A percentile compares a stretch with the other conserved stretches of the same genome.
These are phyloP conservation scores for Epichloe amarillans DNA, from an alignment of 2,329 filamentous ascomycete genomes.

Conservation along the genomic window DNA sequence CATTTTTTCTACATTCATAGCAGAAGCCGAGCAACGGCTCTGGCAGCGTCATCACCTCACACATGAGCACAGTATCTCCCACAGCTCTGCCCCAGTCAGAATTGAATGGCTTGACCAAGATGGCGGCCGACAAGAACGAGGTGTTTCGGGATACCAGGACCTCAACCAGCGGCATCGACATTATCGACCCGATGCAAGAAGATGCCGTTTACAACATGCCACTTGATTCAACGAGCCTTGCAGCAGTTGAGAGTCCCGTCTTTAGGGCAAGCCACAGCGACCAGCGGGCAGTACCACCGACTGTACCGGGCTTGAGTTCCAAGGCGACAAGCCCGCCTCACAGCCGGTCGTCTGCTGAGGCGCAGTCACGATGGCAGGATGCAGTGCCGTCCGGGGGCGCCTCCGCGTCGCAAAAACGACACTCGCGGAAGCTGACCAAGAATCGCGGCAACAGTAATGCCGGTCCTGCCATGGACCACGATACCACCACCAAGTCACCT, in stretches of 20 bases:
- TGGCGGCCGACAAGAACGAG: conserved; percentile 3
- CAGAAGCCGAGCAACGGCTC: not conserved
- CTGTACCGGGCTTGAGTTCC: not conserved
- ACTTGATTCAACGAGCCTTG: conserved; percentile 13
- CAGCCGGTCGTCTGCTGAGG: conserved; percentile 22
- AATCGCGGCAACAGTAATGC: conserved; percentile 24
- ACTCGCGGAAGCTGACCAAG: conserved; percentile 29
- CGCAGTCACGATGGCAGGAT: conserved; percentile 16
- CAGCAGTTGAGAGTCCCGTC: conserved; percentile 15
- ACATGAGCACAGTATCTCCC: conserved; percentile 7
- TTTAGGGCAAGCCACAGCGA: conserved; percentile 7
- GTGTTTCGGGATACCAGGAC: not conserved
- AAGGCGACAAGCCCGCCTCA: conserved; percentile 1
- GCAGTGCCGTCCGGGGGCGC: conserved; percentile 2
- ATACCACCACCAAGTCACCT: conserved; percentile 4
- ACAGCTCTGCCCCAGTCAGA: conserved; percentile 9
- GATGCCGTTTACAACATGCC: conserved; percentile 21
- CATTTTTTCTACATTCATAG: not conserved
- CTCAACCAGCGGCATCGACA: conserved; percentile 4
- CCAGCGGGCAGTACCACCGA: not conserved
- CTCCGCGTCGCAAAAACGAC: conserved; percentile 17
- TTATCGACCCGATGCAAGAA: conserved; percentile 18
- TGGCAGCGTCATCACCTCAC: not conserved
- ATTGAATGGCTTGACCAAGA: conserved; percentile 1
- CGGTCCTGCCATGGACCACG: conserved; percentile 12